These are phyloP conservation scores for Musa beccarii DNA, from an alignment of 176 grass and related monocot species.

Conservation along the genomic window DNA sequence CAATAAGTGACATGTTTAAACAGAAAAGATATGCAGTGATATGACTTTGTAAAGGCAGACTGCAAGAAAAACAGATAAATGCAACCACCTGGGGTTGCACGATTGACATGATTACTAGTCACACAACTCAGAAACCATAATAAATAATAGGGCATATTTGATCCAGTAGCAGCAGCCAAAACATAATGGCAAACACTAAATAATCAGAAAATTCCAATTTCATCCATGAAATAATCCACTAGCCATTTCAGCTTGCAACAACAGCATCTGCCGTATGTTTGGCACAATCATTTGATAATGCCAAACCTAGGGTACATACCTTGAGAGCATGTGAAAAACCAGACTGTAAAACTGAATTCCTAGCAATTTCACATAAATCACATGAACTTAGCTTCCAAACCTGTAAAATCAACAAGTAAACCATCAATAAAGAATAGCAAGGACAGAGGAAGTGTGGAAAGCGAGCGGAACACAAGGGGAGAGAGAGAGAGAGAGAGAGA, in stretches of 20 bases:
- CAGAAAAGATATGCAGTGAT: no score
- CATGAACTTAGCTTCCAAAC: slow-evolving; percentile 89
- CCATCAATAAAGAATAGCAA: no score
- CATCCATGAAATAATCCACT: background rate
- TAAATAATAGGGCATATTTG: no score
- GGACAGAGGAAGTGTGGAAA: no score
- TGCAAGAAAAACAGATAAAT: background rate
- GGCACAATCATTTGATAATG: no score
- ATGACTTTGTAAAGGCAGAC: no score
- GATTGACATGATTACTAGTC: no score
- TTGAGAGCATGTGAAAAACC: slow-evolving; percentile 87
- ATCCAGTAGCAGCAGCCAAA: background rate
- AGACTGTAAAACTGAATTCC: slow-evolving; percentile 82
- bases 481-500: no score
- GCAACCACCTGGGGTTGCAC: background rate
- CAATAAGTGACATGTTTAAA: no score
- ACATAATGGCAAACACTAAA: background rate
- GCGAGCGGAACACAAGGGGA: background rate
- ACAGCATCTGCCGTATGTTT: no score
- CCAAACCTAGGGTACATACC: slow-evolving; percentile 23
- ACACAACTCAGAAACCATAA: no score
- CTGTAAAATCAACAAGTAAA: slow-evolving; percentile 23
- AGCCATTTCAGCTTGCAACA: no score
- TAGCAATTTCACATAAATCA: slow-evolving; percentile 40
- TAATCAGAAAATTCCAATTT: background rate